phyloP scores from a whole-genome alignment of 495 filamentous ascomycete genomes.

The Penicillium lagena region DNA sequence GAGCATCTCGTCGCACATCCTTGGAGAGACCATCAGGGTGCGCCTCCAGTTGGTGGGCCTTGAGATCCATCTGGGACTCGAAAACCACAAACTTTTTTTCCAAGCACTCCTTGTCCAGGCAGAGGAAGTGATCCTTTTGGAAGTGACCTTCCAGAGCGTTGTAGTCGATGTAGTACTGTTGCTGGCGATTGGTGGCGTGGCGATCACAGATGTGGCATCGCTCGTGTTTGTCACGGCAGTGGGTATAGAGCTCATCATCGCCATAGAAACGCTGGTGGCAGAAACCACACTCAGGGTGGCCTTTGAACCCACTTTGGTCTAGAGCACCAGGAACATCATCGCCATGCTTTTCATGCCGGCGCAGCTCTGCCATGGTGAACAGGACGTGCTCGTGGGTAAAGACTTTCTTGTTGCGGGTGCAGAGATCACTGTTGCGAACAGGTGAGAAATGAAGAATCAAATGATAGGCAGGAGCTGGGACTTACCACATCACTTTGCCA shows the following conservation, averaged over 20 bases:
- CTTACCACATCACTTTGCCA: conserved; percentile 80
- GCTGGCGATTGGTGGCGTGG: conserved; percentile 57
- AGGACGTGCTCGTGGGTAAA: conserved; percentile 97
- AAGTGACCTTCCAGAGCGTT: conserved; percentile 80
- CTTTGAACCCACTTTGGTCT: conserved; percentile 93
- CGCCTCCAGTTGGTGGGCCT: conserved; percentile 72
- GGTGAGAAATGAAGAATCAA: no score
- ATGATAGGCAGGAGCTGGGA: conserved; percentile 4
- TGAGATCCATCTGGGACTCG: conserved; percentile 85
- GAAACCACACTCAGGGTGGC: conserved; percentile 91
- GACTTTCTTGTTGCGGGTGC: conserved; percentile 91
- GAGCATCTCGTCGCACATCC: conserved; percentile 75
- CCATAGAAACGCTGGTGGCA: conserved; percentile 91
- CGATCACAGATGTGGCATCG: conserved; percentile 92
- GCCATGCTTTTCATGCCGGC: conserved; percentile 81
- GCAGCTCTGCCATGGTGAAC: conserved; percentile 75
- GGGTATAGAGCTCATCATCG: conserved; percentile 86
- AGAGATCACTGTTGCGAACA: conserved; percentile 59
- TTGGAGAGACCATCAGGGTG: conserved; percentile 77
- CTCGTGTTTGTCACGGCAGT: conserved; percentile 90
- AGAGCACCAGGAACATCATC: conserved; percentile 86
- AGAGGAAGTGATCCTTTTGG: conserved; percentile 78
- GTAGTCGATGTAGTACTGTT: conserved; percentile 87
- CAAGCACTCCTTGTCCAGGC: conserved; percentile 75
- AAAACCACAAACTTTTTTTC: conserved; percentile 99